Evolutionary conservation across 805 yeast species (phyloP).

Genomic region (Candida germanica): DNA sequence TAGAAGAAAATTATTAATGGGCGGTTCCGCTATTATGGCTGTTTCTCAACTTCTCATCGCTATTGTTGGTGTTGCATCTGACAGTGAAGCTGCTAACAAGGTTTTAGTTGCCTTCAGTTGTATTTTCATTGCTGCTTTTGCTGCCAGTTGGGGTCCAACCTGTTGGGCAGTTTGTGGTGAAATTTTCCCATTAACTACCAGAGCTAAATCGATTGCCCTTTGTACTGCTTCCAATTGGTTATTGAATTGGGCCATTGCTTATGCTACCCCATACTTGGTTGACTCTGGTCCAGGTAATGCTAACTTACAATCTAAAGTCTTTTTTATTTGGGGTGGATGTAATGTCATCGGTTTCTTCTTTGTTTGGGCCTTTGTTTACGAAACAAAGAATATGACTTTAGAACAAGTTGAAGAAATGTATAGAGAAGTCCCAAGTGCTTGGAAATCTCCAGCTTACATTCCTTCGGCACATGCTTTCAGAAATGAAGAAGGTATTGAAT

Average conservation of each 20-base stretch:
- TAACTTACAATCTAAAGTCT: slow-evolving; percentile 38
- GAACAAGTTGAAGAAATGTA: slow-evolving; percentile 43
- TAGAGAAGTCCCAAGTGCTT: slow-evolving; percentile 28
- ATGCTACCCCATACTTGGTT: slow-evolving; percentile 42
- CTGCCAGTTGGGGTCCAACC: slow-evolving; percentile 43
- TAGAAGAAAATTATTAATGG: slow-evolving; percentile 57
- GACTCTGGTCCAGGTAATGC: slow-evolving; percentile 38
- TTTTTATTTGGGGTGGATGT: slow-evolving; percentile 43
- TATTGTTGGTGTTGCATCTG: slow-evolving; percentile 39
- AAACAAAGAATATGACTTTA: slow-evolving; percentile 40
- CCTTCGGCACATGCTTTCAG: slow-evolving; percentile 38
- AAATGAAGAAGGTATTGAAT: slow-evolving; percentile 17
- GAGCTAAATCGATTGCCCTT: slow-evolving; percentile 38
- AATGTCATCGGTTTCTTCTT: slow-evolving; percentile 32
- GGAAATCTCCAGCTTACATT: slow-evolving; percentile 30
- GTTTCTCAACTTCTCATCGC: slow-evolving; percentile 52
- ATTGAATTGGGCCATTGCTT: slow-evolving; percentile 42
- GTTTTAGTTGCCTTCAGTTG: slow-evolving; percentile 36
- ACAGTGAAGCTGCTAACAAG: slow-evolving; percentile 27
- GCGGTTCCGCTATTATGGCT: slow-evolving; percentile 64
- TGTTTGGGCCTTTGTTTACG: slow-evolving; percentile 34
- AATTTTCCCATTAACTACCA: slow-evolving; percentile 34
- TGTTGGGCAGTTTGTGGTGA: slow-evolving; percentile 40
- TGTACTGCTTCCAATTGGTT: slow-evolving; percentile 42
- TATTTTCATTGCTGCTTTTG: slow-evolving; percentile 39